Conservation (phyloP, 345 rosid genomes). For the Populus deltoides region DNA sequence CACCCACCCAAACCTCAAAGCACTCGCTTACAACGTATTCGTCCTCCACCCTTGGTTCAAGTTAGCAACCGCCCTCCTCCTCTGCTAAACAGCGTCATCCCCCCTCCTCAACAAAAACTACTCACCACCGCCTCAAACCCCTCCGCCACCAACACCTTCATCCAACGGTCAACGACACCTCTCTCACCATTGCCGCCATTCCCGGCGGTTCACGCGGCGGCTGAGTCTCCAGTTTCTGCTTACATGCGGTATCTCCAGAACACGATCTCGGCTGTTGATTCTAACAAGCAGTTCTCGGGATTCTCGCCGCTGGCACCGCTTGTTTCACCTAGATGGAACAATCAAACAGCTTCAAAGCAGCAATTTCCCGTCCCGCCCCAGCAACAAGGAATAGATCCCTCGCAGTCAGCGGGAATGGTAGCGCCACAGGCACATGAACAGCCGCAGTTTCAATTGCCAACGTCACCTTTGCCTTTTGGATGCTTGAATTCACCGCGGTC, state of each 20-base stretch:
- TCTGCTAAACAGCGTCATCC: conserved; percentile 35
- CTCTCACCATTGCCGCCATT: conserved; percentile 68
- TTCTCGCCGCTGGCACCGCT: conserved; percentile 64
- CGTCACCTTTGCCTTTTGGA: conserved; percentile 58
- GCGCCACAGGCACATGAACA: conserved; percentile 10
- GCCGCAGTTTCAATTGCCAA: conserved; percentile 43
- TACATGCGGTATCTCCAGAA: conserved; percentile 70
- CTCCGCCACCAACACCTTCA: conserved; percentile 19
- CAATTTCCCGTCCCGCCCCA: conserved; percentile 25
- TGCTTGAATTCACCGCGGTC: conserved; percentile 78
- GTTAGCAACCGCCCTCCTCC: conserved; percentile 67
- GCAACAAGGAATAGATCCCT: conserved; percentile 13
- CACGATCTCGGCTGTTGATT: conserved; percentile 44
- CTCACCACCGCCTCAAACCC: conserved; percentile 3
- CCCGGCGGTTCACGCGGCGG: conserved; percentile 61
- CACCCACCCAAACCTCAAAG: conserved; percentile 69
- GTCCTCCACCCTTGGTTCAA: conserved; percentile 84
- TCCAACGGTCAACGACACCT: conserved; percentile 44
- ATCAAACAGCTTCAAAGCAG: conserved; percentile 25
- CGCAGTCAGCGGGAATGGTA: conserved; percentile 7
- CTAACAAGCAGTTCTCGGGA: conserved; percentile 54
- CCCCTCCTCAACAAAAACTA: conserved; percentile 24
- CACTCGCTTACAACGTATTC: conserved; percentile 85
- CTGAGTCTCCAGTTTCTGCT: conserved; percentile 71
- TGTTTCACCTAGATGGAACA: conserved; percentile 65